phyloP scores from a whole-genome alignment of 768 basidiomycete genomes.

The Kwoniella heveanensis region DNA sequence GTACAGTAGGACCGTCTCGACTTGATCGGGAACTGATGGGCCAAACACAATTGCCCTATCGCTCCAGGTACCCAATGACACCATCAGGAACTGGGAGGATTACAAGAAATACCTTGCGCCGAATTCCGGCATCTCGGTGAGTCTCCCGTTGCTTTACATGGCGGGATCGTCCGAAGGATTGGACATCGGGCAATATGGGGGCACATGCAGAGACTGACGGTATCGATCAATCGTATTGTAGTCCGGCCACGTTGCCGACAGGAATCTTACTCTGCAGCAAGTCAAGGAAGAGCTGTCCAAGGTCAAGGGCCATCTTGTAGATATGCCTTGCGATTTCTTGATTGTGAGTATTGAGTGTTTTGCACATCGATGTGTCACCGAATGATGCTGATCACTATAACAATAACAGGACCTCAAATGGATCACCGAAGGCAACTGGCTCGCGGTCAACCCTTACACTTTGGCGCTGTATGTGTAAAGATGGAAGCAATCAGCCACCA shows the following conservation, averaged over 20 bases:
- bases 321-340: conserved; percentile 57
- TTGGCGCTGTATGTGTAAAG: conserved; percentile 34
- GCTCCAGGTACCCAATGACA: conserved; percentile 67
- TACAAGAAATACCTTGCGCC: conserved; percentile 63
- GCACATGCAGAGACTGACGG: no score
- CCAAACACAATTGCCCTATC: neutral
- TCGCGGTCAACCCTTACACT: conserved; percentile 34
- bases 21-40: neutral
- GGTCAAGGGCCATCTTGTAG: conserved; percentile 59
- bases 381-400: no score
- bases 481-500: neutral
- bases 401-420: conserved; percentile 35
- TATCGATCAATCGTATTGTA: conserved; percentile 55
- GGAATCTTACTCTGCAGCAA: conserved; percentile 66
- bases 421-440: conserved; percentile 43
- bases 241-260: conserved; percentile 73
- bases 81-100: conserved; percentile 73
- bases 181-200: no score
- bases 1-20: neutral
- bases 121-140: conserved; percentile 57
- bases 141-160: no score
- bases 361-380: no score
- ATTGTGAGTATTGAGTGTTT: conserved; percentile 34
- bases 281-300: conserved; percentile 74
- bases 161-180: no score